phyloP scores from a whole-genome alignment of 768 basidiomycete genomes.

The Russula emetica region DNA sequence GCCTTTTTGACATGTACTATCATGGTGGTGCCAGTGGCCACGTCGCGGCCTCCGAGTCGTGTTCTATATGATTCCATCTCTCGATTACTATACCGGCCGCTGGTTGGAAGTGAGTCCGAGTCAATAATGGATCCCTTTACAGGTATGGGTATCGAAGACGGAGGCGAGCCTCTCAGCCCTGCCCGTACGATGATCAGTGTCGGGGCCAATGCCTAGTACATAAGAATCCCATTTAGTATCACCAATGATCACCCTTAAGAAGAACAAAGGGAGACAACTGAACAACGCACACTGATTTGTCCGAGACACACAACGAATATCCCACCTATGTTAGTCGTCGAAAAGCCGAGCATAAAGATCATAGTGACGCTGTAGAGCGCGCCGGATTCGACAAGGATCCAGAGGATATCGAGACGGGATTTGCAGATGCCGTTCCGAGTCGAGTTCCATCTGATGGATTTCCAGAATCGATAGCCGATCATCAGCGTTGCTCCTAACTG shows the following conservation, averaged over 20 bases:
- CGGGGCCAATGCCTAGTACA: constrained; percentile 13
- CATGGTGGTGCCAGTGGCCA: not conserved
- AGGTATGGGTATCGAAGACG: not conserved
- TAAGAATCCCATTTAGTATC: not conserved
- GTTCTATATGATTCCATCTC: not conserved
- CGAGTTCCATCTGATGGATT: not conserved
- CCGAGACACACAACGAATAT: constrained; percentile 11
- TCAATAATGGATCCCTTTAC: constrained; percentile 7
- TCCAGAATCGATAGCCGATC: constrained; percentile 19
- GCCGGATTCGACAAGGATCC: constrained; percentile 24
- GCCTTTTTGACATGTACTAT: constrained; percentile 5
- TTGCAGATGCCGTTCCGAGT: not conserved
- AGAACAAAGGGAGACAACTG: too few relatives aligned
- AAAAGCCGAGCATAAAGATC: constrained; percentile 13
- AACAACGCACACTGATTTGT: constrained; percentile 17
- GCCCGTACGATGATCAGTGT: constrained; percentile 18
- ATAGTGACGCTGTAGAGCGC: constrained; percentile 18
- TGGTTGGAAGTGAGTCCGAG: too few relatives aligned
- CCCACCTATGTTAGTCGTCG: constrained; percentile 1
- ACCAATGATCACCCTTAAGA: too few relatives aligned
- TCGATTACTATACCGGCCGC: not conserved
- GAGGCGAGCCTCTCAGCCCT: not conserved
- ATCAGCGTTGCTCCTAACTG: constrained; percentile 20
- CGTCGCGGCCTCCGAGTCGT: not conserved
- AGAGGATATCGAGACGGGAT: constrained; percentile 10